Evolutionary conservation across 2,329 filamentous ascomycete species (phyloP).

Genomic region (Atkinsonella texensis): DNA sequence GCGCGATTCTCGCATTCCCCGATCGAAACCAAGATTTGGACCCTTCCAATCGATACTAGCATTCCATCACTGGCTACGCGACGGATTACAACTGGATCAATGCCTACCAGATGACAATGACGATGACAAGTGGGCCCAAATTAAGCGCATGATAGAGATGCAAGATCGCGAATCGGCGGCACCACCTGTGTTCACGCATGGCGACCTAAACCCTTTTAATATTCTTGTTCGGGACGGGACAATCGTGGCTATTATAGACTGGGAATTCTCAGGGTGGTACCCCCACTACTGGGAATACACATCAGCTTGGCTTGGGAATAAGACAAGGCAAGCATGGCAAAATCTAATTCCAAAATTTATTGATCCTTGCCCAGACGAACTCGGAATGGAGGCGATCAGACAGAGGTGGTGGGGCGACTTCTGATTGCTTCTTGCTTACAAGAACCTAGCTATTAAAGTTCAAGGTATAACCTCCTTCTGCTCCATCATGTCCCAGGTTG

Average conservation of each 20-base stretch:
- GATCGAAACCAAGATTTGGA: conserved; percentile 12
- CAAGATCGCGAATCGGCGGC: conserved; percentile 25
- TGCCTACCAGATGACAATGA: conserved; percentile 5
- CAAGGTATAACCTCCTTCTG: conserved; percentile 14
- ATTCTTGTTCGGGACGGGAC: conserved; percentile 27
- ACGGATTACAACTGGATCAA: conserved; percentile 14
- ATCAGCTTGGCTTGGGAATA: conserved; percentile 12
- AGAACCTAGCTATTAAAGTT: background rate
- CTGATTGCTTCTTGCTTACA: background rate
- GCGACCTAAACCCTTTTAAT: conserved; percentile 31
- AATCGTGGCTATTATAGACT: conserved; percentile 31
- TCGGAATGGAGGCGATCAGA: conserved; percentile 28
- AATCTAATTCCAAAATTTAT: conserved; percentile 22
- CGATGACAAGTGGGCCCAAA: conserved; percentile 14
- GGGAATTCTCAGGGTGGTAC: conserved; percentile 22
- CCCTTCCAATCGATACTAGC: conserved; percentile 19
- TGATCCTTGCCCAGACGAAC: conserved; percentile 21
- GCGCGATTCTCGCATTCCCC: conserved; percentile 16
- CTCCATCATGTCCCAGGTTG: conserved; percentile 18
- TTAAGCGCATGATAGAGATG: conserved; percentile 21
- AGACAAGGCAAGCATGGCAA: conserved; percentile 24
- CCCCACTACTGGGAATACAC: conserved; percentile 24
- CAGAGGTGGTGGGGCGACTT: conserved; percentile 22
- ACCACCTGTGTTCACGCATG: conserved; percentile 33
- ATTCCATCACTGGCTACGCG: conserved; percentile 21